Evolutionary conservation across 2,329 filamentous ascomycete genomes (phyloP), one percentile per base, ranked within the genome.

Genomic region (Basipetospora chlamydospora): DNA sequence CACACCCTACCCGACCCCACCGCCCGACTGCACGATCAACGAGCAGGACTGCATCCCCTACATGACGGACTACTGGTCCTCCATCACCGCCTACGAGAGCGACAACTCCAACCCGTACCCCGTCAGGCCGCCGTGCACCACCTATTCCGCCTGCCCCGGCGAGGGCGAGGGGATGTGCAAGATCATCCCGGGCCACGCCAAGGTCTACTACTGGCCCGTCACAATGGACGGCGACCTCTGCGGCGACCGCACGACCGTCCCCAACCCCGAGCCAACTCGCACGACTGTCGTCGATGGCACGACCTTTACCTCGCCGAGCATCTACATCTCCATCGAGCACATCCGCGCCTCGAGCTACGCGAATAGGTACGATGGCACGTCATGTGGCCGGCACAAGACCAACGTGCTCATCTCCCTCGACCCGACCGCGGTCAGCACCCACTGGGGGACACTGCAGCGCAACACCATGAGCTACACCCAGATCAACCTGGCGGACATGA

Each of bases 171-270:
- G 25, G 16, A 13, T 21, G 21, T 38, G 36, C 36, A 38, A 38
- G 30, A 31, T 38, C 15, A n/a, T 13, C 17, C 28, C 22, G 8
- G 7, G 10, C 6, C 28, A 22, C 4, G n/a, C 6, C 13, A 38
- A 21, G 2, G 22, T 33, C 16, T 38, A 33, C 16, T 38, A 38
- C 29, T 38, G 36, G 36, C 36, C 36, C 16, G 36, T 28, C 22
- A 38, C 36, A 9, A n/a, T 33, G 23, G 29, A 28, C 6, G 36
- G 36, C 13, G 36, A 38, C 36, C 13, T 28, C 29, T 38, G 36
- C 30, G 36, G 36, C 13, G 36, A 33, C 22, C 36, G 30, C 21
- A 28, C 28, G 13, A 38, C 36, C 12, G 17, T 38, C 9, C 33
- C 36, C 15, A 21, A 38, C 22, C 21, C 28, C 7, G 30, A 32